Evolutionary conservation across 2,329 filamentous ascomycete genomes (phyloP), one percentile per base, ranked within the genome.

Genomic region (Neonectria neomacrospora): DNA sequence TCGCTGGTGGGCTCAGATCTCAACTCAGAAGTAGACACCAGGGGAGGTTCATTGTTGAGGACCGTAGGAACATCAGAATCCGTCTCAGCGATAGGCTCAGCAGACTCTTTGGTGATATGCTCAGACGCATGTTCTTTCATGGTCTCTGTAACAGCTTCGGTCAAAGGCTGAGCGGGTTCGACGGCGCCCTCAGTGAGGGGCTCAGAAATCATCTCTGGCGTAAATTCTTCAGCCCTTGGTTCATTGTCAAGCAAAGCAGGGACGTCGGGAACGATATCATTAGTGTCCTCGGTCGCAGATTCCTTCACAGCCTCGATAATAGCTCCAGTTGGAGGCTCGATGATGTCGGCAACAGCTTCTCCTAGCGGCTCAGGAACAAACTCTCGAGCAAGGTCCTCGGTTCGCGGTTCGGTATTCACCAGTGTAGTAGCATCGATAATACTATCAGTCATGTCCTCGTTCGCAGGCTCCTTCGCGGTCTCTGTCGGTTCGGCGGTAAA

Each of bases 401-500:
- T 26, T 26, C 23, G 23, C 23, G 23, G 23, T 26, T 26, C 23
- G 6, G 23, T 26, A 6, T 6, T 26, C 3, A 26, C 3, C 23
- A 6, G 6, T 26, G 11, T 3, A 26, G 16, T 14, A 26, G 44
- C 5, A 11, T 16, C 22, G 7, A 12, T 8, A 11, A n/a, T 47
- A 10, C 26, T 52, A 18, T 45, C 37, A 30, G 10, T 3, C n/a
- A n/a, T n/a, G n/a, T n/a, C n/a, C n/a, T n/a, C n/a, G n/a, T n/a
- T n/a, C n/a, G 44, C 22, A 48, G 47, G n/a, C 44, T 53, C 14
- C 22, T 39, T 12, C 20, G 32, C 48, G 48, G 55, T 48, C 37
- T 67, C 45, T 18, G 54, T 34, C 32, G 54, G 9, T 45, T 44
- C 18, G 54, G 65, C 54, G 18, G 63, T 22, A 7, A 16, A 50